These are phyloP conservation scores for Houttuynia cordata DNA, from an alignment of 164 flowering plant species.

Conservation along the genomic window DNA sequence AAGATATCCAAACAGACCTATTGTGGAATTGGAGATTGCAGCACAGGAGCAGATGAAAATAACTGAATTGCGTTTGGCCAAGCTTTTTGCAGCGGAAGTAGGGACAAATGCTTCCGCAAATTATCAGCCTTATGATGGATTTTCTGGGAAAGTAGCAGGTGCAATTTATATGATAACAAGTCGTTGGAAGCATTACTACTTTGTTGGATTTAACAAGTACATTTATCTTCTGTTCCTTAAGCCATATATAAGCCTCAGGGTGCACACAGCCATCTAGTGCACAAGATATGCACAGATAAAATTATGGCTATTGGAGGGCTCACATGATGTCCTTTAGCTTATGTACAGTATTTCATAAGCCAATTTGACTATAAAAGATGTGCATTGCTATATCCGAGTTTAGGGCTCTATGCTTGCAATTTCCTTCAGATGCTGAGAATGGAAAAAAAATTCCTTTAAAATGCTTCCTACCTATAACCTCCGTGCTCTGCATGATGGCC, in stretches of 20 bases:
- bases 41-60: conserved; percentile 93
- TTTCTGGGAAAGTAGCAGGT: conserved; percentile 48
- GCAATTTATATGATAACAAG: not conserved
- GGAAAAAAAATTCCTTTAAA: too few relatives aligned
- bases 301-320: too few relatives aligned
- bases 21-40: conserved; percentile 80
- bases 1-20: conserved; percentile 69
- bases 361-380: too few relatives aligned
- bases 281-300: too few relatives aligned
- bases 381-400: too few relatives aligned
- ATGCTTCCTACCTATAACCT: too few relatives aligned
- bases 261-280: too few relatives aligned
- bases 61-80: conserved; percentile 72
- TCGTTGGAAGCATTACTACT: not conserved
- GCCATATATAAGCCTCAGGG: not conserved
- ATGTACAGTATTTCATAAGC: too few relatives aligned
- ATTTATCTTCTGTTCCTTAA: not conserved
- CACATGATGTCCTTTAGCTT: too few relatives aligned
- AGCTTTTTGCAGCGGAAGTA: conserved; percentile 44
- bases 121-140: conserved; percentile 9
- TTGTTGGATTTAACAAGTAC: not conserved
- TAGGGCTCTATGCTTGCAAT: too few relatives aligned
- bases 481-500: too few relatives aligned
- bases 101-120: conserved; percentile 12
- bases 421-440: too few relatives aligned